Evolutionary conservation across 441 rosid species (phyloP), one percentile per base, ranked within the genome.

Genomic region (Pelargonium cotyledonis): DNA sequence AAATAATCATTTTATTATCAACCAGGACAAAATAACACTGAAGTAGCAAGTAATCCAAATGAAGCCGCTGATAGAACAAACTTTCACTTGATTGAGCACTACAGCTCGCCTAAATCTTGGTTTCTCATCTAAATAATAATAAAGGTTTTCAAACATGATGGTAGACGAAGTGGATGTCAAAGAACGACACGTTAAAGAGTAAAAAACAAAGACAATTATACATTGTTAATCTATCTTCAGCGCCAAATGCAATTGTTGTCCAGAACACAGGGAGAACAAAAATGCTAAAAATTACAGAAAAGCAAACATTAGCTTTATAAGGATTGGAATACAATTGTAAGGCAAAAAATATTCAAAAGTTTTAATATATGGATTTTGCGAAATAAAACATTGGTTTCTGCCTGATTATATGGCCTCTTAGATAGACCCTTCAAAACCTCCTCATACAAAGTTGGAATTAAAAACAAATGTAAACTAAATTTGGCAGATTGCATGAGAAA

Each of bases 401-500:
- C 53, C 3, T 46, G 53, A 46, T 46, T 46, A 46, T 11, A 9
- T 46, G 51, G 51, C 51, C 51, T 46, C 51, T 11, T 2, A n/a
- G n/a, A 55, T 15, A 55, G 5, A 64, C 19, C 66, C 41, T 6
- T 41, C 8, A 64, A 63, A 63, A 9, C 7, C 66, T 38, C 15
- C 23, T 14, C 12, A 9, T 15, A 64, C 19, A 41, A 41, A 8
- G 44, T 41, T 64, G 38, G 8, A 35, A 14, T 35, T 41, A 64
- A 18, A 35, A 6, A 55, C 19, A 16, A 64, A 64, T 7, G 15
- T 15, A 31, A 64, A 35, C 43, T 35, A 44, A n/a, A 64, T 38
- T 64, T 44, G 35, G 10, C 44, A 63, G 21, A 14, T 35, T 55
- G 47, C 67, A 55, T 55, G 10, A 55, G 62, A 55, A 55, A 55